These are phyloP conservation scores for Tetracladium maxilliforme DNA, from an alignment of 2,329 filamentous ascomycete species.

Conservation along the genomic window DNA sequence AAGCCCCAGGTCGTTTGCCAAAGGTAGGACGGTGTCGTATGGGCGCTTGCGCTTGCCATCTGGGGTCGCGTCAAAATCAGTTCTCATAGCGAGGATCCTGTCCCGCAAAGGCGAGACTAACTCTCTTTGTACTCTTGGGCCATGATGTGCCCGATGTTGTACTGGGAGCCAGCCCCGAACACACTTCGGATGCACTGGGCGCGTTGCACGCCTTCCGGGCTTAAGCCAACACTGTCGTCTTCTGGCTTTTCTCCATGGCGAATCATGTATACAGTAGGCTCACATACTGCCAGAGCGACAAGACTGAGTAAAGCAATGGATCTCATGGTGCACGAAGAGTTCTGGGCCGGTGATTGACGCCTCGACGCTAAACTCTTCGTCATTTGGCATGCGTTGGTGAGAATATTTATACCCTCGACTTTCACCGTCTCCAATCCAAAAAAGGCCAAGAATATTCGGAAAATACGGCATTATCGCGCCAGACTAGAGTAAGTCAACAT, in stretches of 20 bases:
- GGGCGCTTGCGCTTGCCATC: slow-evolving; percentile 37
- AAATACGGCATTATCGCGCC: too few species aligned
- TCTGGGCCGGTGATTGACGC: not conserved
- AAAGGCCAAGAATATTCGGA: too few species aligned
- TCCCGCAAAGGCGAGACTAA: slow-evolving; percentile 9
- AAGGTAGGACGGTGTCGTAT: slow-evolving; percentile 38
- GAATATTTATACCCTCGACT: too few species aligned
- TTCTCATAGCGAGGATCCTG: not conserved
- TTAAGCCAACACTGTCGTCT: slow-evolving; percentile 31
- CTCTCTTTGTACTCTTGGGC: slow-evolving; percentile 34
- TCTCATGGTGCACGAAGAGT: slow-evolving; percentile 2
- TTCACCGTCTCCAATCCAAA: too few species aligned
- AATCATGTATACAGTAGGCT: slow-evolving; percentile 44
- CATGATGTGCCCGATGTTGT: slow-evolving; percentile 43
- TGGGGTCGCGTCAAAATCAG: slow-evolving; percentile 7
- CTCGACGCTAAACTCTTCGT: slow-evolving; percentile 7
- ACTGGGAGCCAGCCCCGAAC: slow-evolving; percentile 33
- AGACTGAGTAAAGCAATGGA: slow-evolving; percentile 1
- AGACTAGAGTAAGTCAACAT: too few species aligned
- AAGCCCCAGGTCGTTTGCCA: slow-evolving; percentile 38
- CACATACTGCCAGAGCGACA: slow-evolving; percentile 5
- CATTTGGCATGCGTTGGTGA: too few species aligned
- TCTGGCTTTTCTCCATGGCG: slow-evolving; percentile 48
- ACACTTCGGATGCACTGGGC: slow-evolving; percentile 43
- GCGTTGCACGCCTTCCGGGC: slow-evolving; percentile 31